Evolutionary conservation across 345 rosid genomes (phyloP).

Genomic region (Gossypium sturtianum): DNA sequence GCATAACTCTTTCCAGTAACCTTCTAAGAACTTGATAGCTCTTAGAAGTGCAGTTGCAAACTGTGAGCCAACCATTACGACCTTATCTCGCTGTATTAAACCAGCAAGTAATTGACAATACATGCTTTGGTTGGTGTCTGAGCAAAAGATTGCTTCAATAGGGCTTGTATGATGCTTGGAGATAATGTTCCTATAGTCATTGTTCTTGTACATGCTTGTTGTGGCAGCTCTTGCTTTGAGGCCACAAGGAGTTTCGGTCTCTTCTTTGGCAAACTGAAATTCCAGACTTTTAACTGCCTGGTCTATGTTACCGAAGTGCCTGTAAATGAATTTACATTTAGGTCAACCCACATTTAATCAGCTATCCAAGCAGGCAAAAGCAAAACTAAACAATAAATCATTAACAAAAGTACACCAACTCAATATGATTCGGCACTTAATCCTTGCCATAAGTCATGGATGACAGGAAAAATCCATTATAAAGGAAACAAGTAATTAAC

Average conservation of each 20-base stretch:
- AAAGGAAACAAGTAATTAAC: no score
- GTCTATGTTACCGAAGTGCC: conserved; percentile 49
- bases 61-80: conserved; percentile 36
- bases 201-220: conserved; percentile 50
- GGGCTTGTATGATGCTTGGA: conserved; percentile 46
- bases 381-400: no score
- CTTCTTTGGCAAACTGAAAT: conserved; percentile 43
- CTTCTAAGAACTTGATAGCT: conserved; percentile 51
- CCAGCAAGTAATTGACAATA: conserved; percentile 63
- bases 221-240: conserved; percentile 45
- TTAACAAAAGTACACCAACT: no score
- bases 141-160: conserved; percentile 46
- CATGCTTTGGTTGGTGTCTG: conserved; percentile 57
- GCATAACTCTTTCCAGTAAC: conserved; percentile 49
- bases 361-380: no score
- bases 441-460: no score
- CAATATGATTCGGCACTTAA: no score
- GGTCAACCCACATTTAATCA: background rate
- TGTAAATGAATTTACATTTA: conserved; percentile 3
- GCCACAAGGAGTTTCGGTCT: conserved; percentile 47
- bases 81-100: conserved; percentile 40
- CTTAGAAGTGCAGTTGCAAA: conserved; percentile 48
- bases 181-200: conserved; percentile 32
- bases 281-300: conserved; percentile 48
- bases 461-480: no score